Percentiles rank a stretch among this genome's conserved stretches.
phyloP scores from a whole-genome alignment of 1,139 yeast species.

The Blastobotrys arbuscula region DNA sequence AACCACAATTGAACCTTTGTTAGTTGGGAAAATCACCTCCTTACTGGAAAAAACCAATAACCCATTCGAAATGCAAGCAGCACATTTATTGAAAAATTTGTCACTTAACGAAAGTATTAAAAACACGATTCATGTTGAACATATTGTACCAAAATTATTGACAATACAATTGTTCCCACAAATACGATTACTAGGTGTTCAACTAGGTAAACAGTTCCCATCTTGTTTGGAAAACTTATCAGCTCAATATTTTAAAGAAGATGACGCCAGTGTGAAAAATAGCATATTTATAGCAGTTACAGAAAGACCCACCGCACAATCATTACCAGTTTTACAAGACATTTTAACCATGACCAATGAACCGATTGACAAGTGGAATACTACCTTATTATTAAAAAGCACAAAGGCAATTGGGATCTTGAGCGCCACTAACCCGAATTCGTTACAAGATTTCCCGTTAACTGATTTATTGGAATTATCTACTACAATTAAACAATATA shows the following conservation, averaged over 20 bases:
- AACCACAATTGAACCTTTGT: constrained; percentile 13
- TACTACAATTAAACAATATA: background rate
- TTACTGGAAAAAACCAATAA: constrained; percentile 12
- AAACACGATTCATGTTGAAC: constrained; percentile 5
- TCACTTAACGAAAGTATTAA: constrained; percentile 13
- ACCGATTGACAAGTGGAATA: constrained; percentile 11
- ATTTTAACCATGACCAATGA: background rate
- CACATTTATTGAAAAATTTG: constrained; percentile 26
- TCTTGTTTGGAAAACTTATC: background rate
- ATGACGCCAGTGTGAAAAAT: constrained; percentile 15
- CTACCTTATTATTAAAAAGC: constrained; percentile 15
- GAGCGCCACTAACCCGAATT: constrained; percentile 12
- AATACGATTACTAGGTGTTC: constrained; percentile 13
- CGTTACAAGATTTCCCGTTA: constrained; percentile 4
- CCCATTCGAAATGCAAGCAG: constrained; percentile 25
- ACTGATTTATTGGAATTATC: constrained; percentile 8
- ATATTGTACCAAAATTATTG: constrained; percentile 14
- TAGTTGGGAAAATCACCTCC: constrained; percentile 13
- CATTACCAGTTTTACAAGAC: background rate
- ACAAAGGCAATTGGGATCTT: constrained; percentile 22
- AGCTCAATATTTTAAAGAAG: constrained; percentile 12
- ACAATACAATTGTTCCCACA: constrained; percentile 17
- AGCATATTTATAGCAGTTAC: constrained; percentile 18
- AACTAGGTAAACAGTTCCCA: constrained; percentile 7
- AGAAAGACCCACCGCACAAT: background rate